A percentile compares a stretch with the other conserved stretches of the same genome.
Conservation (phyloP, 805 yeast genomes). For the Metschnikowia noctiluminum region DNA sequence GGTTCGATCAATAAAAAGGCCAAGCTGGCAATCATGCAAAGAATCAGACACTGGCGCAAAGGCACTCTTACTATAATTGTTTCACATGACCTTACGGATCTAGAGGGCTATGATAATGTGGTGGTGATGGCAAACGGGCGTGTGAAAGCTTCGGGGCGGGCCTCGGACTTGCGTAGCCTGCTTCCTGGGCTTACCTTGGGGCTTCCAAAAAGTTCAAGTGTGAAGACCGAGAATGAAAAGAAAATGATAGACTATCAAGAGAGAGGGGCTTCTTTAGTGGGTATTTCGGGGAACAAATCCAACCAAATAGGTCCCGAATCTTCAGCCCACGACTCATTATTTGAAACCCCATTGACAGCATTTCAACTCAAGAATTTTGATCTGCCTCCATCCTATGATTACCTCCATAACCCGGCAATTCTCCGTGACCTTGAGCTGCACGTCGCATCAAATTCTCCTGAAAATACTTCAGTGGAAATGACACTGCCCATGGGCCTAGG, state of each 20-base stretch:
- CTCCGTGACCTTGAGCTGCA: conserved; percentile 21
- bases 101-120: conserved; percentile 55
- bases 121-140: conserved; percentile 58
- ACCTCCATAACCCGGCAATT: conserved; percentile 22
- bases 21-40: conserved; percentile 44
- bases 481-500: conserved; percentile 21
- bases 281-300: no score
- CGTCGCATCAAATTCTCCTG: neutral
- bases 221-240: neutral
- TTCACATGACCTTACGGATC: conserved; percentile 70
- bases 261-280: neutral
- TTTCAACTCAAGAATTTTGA: no score
- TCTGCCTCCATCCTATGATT: conserved; percentile 10
- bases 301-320: no score
- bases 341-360: neutral
- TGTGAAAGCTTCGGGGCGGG: conserved; percentile 6
- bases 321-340: neutral
- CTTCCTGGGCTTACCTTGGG: neutral
- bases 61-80: conserved; percentile 75
- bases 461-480: conserved; percentile 7
- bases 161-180: neutral
- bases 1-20: conserved; percentile 70
- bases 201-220: neutral
- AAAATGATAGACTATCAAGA: neutral
- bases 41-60: conserved; percentile 56